Conservation (phyloP, 768 basidiomycete species). For the Xerocomellus amylosporus region DNA sequence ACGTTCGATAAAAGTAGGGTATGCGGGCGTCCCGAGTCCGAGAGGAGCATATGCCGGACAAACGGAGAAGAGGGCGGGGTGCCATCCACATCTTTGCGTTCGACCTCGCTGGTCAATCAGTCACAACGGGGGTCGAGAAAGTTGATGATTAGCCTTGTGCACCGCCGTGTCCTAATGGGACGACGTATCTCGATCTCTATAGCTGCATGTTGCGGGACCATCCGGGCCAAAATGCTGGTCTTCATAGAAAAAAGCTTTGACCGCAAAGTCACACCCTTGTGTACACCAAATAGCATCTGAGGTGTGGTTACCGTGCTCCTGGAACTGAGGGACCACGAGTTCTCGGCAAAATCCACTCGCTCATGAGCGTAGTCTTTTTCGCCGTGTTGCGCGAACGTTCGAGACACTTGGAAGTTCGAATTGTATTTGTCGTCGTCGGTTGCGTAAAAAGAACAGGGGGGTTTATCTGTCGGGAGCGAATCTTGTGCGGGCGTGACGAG, state of each 20-base stretch:
- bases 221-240: not conserved
- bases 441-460: not conserved
- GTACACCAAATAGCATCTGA: too few relatives aligned
- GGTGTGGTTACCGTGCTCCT: not conserved
- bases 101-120: not conserved
- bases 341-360: not conserved
- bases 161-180: not conserved
- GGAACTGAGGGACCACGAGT: not conserved
- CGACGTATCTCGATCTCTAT: not conserved
- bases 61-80: not conserved
- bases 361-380: not conserved
- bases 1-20: not conserved
- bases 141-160: conserved; percentile 8
- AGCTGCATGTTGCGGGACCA: not conserved
- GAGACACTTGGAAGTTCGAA: not conserved
- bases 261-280: not conserved
- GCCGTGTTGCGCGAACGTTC: not conserved
- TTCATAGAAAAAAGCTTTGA: not conserved
- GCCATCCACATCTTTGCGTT: not conserved
- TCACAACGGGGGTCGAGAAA: not conserved
- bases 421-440: not conserved
- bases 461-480: conserved; percentile 1
- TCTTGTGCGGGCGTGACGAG: conserved; percentile 3
- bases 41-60: not conserved
- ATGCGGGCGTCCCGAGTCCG: not conserved